These are phyloP conservation scores for Tremellales sp. DNA, from an alignment of 1,284 basidiomycete species.

Conservation along the genomic window DNA sequence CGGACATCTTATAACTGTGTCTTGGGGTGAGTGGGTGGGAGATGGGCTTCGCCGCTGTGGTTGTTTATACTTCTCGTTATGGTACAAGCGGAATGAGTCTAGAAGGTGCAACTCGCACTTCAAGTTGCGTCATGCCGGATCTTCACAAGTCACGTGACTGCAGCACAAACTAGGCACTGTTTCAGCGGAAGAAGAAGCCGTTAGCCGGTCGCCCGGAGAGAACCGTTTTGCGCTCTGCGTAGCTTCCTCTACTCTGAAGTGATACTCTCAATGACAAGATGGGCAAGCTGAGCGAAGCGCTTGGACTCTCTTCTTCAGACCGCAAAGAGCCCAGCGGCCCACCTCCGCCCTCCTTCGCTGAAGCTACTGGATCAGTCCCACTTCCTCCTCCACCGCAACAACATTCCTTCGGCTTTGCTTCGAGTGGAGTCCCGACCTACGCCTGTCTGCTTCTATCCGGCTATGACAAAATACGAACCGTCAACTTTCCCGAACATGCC, in stretches of 20 bases:
- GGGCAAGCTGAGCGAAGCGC: background rate
- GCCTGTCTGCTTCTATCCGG: constrained; percentile 26
- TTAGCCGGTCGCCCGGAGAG: background rate
- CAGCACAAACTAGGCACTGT: no score
- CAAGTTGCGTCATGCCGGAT: no score
- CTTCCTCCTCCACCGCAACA: no score
- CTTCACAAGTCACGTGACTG: no score
- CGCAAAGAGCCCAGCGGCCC: background rate
- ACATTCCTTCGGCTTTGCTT: no score
- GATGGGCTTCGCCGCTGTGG: no score
- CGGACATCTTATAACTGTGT: no score
- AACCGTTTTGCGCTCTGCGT: background rate
- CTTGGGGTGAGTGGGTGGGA: no score
- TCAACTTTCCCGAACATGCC: constrained; percentile 17
- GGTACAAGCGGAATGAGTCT: no score
- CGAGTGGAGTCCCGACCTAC: constrained; percentile 9
- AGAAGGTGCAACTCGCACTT: no score
- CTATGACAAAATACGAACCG: constrained; percentile 21
- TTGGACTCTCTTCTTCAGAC: background rate
- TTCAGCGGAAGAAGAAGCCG: background rate
- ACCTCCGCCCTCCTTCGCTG: background rate
- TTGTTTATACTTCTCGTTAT: no score
- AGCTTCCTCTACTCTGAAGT: background rate
- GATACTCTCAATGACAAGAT: background rate
- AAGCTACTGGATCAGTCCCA: background rate